A percentile compares a stretch with the other conserved stretches of the same genome.
These are phyloP conservation scores for Myxozyma sirexii DNA, from an alignment of 805 yeast genomes.

Conservation along the genomic window DNA sequence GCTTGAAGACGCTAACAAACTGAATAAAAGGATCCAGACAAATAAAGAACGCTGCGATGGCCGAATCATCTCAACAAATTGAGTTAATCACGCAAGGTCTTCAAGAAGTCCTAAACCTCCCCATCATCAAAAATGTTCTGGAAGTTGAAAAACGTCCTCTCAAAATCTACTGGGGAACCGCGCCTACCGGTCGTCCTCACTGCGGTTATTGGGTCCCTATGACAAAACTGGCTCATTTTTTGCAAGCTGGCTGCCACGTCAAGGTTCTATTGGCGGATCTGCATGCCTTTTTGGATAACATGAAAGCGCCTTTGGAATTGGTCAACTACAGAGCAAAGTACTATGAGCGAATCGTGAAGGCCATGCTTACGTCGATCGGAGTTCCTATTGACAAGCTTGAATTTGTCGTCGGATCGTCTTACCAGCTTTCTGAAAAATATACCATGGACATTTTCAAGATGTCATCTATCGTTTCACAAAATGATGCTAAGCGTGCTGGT, in stretches of 20 bases:
- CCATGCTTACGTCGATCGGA: conserved; percentile 80
- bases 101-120: conserved; percentile 88
- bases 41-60: not conserved
- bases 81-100: conserved; percentile 73
- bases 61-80: not conserved
- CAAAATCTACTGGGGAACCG: conserved; percentile 97
- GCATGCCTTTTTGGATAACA: conserved; percentile 95
- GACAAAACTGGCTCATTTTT: conserved; percentile 93
- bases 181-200: conserved; percentile 98
- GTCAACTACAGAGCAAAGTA: conserved; percentile 86
- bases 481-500: conserved; percentile 98
- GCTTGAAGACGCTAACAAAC: not conserved
- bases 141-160: conserved; percentile 81
- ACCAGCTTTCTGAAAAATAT: conserved; percentile 76
- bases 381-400: conserved; percentile 88
- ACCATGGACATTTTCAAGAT: conserved; percentile 87
- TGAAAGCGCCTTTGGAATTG: conserved; percentile 96
- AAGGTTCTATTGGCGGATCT: conserved; percentile 89
- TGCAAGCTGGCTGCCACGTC: conserved; percentile 95
- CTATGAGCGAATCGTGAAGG: conserved; percentile 80
- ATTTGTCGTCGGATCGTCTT: conserved; percentile 87
- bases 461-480: conserved; percentile 83
- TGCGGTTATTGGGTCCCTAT: conserved; percentile 98
- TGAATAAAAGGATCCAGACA: too few relatives aligned
- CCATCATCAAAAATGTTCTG: conserved; percentile 80